Evolutionary conservation across 768 basidiomycete species (phyloP).

Genomic region (Asterophora lycoperdoides): DNA sequence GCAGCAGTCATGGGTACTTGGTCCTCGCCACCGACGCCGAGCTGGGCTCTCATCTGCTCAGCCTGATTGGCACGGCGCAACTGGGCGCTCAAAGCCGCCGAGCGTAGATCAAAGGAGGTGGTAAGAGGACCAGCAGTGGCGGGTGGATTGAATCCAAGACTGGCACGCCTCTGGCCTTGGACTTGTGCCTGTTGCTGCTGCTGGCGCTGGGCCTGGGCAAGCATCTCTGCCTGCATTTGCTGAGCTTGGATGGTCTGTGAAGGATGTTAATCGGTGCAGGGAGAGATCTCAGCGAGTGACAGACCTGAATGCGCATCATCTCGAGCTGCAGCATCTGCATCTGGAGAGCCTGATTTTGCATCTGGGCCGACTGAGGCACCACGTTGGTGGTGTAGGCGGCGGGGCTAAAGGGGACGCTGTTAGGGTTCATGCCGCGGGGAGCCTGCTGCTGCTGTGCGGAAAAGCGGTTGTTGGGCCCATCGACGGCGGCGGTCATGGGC

Average conservation of each 20-base stretch:
- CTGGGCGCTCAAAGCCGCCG: constrained; percentile 51
- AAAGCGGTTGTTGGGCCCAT: constrained; percentile 64
- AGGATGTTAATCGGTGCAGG: constrained; percentile 5
- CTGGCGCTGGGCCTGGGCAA: constrained; percentile 56
- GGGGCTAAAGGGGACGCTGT: constrained; percentile 52
- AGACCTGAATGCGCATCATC: constrained; percentile 74
- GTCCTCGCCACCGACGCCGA: constrained; percentile 50
- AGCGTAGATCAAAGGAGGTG: constrained; percentile 61
- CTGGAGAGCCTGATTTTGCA: constrained; percentile 64
- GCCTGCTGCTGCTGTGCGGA: constrained; percentile 44
- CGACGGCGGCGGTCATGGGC: constrained; percentile 70
- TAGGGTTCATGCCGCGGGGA: constrained; percentile 46
- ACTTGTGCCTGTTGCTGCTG: constrained; percentile 40
- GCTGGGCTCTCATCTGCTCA: constrained; percentile 60
- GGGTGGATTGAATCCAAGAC: constrained; percentile 48
- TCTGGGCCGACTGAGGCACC: constrained; percentile 41
- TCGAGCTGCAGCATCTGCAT: constrained; percentile 86
- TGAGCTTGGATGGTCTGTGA: constrained; percentile 64
- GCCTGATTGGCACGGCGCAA: constrained; percentile 66
- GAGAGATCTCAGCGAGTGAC: constrained; percentile 17
- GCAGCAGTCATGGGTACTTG: constrained; percentile 79
- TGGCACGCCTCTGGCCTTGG: constrained; percentile 44
- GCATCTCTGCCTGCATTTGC: constrained; percentile 69
- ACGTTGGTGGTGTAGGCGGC: constrained; percentile 43
- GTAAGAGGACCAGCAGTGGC: constrained; percentile 71